Evolutionary conservation across 176 grass and related monocot genomes (phyloP).

Genomic region (Saccharum officinarum): DNA sequence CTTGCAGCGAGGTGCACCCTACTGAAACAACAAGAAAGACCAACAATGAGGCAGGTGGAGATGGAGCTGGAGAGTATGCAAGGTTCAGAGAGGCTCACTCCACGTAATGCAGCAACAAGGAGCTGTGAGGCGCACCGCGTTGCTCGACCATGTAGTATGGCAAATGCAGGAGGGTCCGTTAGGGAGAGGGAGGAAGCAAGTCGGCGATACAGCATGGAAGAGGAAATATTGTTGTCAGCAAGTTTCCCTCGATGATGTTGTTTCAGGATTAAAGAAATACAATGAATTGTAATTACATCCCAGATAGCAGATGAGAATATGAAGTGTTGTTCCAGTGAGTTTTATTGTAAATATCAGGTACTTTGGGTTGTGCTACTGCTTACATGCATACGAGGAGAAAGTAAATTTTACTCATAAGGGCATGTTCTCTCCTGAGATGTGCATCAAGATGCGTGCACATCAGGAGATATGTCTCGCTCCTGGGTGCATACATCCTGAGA

Average conservation of each 20-base stretch:
- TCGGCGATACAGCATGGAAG: not conserved
- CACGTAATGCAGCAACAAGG: not conserved
- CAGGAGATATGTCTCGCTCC: no score
- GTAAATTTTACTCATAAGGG: no score
- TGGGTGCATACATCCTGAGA: no score
- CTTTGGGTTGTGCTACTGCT: no score
- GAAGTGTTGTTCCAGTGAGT: no score
- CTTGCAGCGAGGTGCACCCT: conserved; percentile 26
- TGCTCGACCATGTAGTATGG: not conserved
- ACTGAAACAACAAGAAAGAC: conserved; percentile 14
- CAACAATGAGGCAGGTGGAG: conserved; percentile 20
- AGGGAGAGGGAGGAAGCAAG: not conserved
- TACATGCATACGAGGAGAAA: no score
- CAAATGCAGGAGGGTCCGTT: not conserved
- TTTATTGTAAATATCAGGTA: no score
- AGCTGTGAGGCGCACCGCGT: not conserved
- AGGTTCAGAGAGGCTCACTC: not conserved
- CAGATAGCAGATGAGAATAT: no score
- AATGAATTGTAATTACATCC: no score
- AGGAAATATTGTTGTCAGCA: conserved; percentile 1
- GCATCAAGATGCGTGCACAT: no score
- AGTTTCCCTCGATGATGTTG: not conserved
- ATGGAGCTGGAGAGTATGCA: conserved; percentile 23
- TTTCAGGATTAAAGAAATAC: not conserved
- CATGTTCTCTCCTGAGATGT: no score